Evolutionary conservation across 805 yeast genomes (phyloP).

Genomic region (Ogataea polymorpha): DNA sequence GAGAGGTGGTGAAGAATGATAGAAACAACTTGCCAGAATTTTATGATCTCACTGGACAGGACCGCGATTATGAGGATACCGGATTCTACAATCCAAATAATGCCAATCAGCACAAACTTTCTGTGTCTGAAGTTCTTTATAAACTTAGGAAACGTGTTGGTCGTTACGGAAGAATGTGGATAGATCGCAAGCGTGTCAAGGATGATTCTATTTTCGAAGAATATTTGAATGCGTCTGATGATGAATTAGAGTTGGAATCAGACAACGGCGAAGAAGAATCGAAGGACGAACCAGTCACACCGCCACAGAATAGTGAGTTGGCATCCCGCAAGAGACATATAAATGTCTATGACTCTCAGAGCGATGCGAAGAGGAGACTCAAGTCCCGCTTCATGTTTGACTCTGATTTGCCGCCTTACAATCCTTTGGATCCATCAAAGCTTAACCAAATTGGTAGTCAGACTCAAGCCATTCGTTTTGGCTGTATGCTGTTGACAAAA

Average conservation of each 20-base stretch:
- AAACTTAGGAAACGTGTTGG: slow-evolving; percentile 74
- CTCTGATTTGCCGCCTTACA: slow-evolving; percentile 38
- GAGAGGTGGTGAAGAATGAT: slow-evolving; percentile 45
- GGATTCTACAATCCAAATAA: slow-evolving; percentile 20
- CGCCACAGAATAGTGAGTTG: slow-evolving; percentile 11
- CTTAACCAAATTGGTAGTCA: slow-evolving; percentile 80
- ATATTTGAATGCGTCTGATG: slow-evolving; percentile 10
- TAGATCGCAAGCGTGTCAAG: slow-evolving; percentile 63
- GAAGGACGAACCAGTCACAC: slow-evolving; percentile 6
- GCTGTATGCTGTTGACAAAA: slow-evolving; percentile 84
- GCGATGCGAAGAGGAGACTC: slow-evolving; percentile 37
- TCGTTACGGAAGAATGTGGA: slow-evolving; percentile 62
- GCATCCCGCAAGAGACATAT: slow-evolving; percentile 19
- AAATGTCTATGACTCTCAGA: slow-evolving; percentile 35
- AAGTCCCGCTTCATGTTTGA: slow-evolving; percentile 52
- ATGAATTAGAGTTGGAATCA: slow-evolving; percentile 24
- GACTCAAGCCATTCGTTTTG: slow-evolving; percentile 87
- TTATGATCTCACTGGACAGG: slow-evolving; percentile 36
- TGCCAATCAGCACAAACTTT: slow-evolving; percentile 21
- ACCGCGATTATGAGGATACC: slow-evolving; percentile 20
- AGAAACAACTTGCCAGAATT: slow-evolving; percentile 40
- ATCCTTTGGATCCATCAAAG: slow-evolving; percentile 76
- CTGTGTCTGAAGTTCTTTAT: slow-evolving; percentile 48
- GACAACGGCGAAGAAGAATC: slow-evolving; percentile 6
- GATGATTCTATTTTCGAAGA: slow-evolving; percentile 22